Evolutionary conservation across 768 basidiomycete species (phyloP).

Genomic region (Lanmaoa rubissima): DNA sequence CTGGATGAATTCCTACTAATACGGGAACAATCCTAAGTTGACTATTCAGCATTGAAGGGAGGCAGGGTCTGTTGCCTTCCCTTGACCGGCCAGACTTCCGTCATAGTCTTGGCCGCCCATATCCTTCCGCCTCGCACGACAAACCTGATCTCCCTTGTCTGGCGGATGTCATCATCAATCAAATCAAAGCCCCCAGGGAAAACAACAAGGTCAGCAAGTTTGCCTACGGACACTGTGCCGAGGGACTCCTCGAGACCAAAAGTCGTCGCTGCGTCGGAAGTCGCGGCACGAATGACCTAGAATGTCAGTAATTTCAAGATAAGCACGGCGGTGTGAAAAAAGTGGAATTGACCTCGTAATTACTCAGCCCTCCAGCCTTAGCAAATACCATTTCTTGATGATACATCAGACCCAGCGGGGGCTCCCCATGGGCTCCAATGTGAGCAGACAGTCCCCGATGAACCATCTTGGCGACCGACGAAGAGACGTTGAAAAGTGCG

Average conservation of each 20-base stretch:
- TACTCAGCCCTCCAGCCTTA: constrained; percentile 59
- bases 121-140: constrained; percentile 69
- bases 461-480: constrained; percentile 68
- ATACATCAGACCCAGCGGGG: constrained; percentile 71
- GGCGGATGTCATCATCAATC: constrained; percentile 48
- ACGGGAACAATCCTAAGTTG: not conserved
- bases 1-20: not conserved
- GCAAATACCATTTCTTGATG: constrained; percentile 73
- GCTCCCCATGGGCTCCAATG: constrained; percentile 75
- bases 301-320: not conserved
- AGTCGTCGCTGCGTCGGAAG: constrained; percentile 60
- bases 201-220: constrained; percentile 69
- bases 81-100: constrained; percentile 68
- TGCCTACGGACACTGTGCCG: constrained; percentile 61
- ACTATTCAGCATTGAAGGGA: constrained; percentile 52
- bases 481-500: constrained; percentile 66
- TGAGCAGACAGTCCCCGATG: constrained; percentile 57
- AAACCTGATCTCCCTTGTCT: constrained; percentile 49
- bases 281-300: constrained; percentile 68
- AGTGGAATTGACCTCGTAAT: constrained; percentile 55
- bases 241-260: constrained; percentile 61
- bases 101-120: constrained; percentile 67
- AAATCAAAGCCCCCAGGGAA: constrained; percentile 63
- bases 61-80: constrained; percentile 55
- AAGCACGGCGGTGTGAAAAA: not conserved